Conservation (phyloP, 2,329 filamentous ascomycete species). For the Geosmithia putterillii region DNA sequence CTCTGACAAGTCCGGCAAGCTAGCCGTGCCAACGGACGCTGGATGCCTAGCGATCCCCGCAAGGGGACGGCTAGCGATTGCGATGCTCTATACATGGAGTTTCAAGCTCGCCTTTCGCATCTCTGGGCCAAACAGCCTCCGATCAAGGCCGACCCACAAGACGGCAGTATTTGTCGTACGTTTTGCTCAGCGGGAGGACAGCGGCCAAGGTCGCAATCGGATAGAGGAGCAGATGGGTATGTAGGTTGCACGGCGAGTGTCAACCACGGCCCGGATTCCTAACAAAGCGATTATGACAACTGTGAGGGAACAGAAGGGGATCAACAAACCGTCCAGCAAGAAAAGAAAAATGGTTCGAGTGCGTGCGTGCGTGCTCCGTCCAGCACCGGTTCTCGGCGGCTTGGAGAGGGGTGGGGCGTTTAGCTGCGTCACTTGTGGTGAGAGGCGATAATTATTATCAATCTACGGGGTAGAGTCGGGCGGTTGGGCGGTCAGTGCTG, state of each 20-base stretch:
- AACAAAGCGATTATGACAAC: too few relatives aligned
- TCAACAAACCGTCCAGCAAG: background rate
- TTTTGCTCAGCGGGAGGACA: too few relatives aligned
- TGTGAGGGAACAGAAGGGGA: too few relatives aligned
- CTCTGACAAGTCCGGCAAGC: constrained; percentile 8
- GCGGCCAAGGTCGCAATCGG: too few relatives aligned
- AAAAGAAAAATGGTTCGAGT: constrained; percentile 7
- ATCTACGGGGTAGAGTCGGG: too few relatives aligned
- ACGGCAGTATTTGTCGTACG: too few relatives aligned
- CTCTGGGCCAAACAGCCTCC: background rate
- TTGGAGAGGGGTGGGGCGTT: background rate
- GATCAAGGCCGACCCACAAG: background rate
- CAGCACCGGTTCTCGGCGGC: background rate
- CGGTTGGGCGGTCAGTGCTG: too few relatives aligned
- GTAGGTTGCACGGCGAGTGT: too few relatives aligned
- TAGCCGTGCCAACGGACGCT: constrained; percentile 1
- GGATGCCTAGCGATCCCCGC: background rate
- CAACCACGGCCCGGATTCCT: too few relatives aligned
- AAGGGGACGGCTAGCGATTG: background rate
- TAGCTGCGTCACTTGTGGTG: background rate
- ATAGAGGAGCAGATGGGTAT: too few relatives aligned
- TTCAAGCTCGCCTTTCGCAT: background rate
- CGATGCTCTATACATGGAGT: background rate
- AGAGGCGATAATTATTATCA: background rate
- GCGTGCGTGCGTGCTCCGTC: background rate